Conservation (phyloP, 1,139 yeast species). For the Hanseniaspora gamundiae region DNA sequence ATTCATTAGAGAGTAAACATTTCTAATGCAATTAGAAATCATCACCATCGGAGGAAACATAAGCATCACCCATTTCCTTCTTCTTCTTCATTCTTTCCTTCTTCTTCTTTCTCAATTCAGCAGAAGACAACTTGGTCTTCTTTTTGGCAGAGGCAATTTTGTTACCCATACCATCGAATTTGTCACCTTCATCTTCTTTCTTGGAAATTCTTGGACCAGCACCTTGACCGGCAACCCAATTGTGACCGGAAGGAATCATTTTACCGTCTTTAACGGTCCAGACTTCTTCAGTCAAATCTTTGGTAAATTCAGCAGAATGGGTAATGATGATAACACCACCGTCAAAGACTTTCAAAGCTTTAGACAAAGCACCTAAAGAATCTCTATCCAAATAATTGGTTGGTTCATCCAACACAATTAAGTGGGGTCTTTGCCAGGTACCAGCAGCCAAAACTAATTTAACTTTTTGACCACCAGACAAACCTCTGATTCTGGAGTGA, state of each 20-base stretch:
- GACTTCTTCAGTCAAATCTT: constrained; percentile 97
- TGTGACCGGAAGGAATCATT: constrained; percentile 99
- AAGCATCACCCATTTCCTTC: constrained; percentile 99
- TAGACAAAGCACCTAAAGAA: constrained; percentile 97
- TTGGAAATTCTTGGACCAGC: constrained; percentile 97
- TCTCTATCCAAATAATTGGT: constrained; percentile 99
- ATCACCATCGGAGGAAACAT: constrained; percentile 92
- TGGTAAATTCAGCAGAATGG: constrained; percentile 99
- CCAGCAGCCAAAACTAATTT: constrained; percentile 99
- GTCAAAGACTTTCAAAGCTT: constrained; percentile 95
- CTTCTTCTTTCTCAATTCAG: constrained; percentile 99
- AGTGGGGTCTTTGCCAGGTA: constrained; percentile 99
- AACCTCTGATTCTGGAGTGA: constrained; percentile 99
- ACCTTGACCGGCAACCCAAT: constrained; percentile 99
- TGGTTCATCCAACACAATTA: constrained; percentile 98
- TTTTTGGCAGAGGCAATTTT: constrained; percentile 93
- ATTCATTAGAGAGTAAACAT: too few species aligned
- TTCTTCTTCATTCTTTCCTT: constrained; percentile 99
- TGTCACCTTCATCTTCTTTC: constrained; percentile 95
- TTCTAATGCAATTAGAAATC: too few species aligned
- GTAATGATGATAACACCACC: constrained; percentile 99
- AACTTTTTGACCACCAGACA: constrained; percentile 99
- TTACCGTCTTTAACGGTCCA: constrained; percentile 98
- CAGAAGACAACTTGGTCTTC: constrained; percentile 95
- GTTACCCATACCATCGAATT: constrained; percentile 99